Evolutionary conservation across 2,329 filamentous ascomycete genomes (phyloP), one percentile per base, ranked within the genome.

Genomic region (Diaporthe humulicola): DNA sequence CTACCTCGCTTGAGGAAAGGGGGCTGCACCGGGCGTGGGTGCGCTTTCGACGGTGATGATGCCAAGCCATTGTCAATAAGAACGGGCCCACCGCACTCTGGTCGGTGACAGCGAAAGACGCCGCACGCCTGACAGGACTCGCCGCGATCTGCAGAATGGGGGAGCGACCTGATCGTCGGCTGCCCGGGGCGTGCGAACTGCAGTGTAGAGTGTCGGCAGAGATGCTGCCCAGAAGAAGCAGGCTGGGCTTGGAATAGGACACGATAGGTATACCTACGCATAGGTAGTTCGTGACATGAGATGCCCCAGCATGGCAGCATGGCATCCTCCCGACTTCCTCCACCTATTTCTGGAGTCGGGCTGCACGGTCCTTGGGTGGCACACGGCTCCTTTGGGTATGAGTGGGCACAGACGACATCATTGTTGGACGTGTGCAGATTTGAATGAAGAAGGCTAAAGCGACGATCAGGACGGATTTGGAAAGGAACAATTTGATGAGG

Each of bases 1-100:
- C 60, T 56, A 42, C 70, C 57, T 72, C 70, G 70, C 57, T 64
- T 72, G 57, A 30, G 70, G 70, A 72, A 72, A 72, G 70, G 70
- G 69, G 70, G 70, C 42, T 56, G 57, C 38, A 54, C 45, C 50
- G 52, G 70, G 45, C 60, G 70, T 56, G 70, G 70, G 36, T 48
- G 57, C 33, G 42, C 57, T 38, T 38, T 64, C 48, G 36, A 61
- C 14, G 64, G 64, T 54, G 64, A 69, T 69, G 64, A 69, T 69
- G 64, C 64, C 64, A 69, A 69, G 64, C 64, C 64, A 40, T 54
- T 40, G 64, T 69, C 30, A 69, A 54, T 69, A 40, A 54, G 64
- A 69, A 19, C 25, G 25, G 70, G 48, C 45, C 70, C 70, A 72
- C 70, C n/a, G 6, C 33, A 22, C 48, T 72, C 28, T 54, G 33